Base-by-base conservation (phyloP, 2,329 filamentous ascomycete species). In the Coniochaeta sp. region DNA sequence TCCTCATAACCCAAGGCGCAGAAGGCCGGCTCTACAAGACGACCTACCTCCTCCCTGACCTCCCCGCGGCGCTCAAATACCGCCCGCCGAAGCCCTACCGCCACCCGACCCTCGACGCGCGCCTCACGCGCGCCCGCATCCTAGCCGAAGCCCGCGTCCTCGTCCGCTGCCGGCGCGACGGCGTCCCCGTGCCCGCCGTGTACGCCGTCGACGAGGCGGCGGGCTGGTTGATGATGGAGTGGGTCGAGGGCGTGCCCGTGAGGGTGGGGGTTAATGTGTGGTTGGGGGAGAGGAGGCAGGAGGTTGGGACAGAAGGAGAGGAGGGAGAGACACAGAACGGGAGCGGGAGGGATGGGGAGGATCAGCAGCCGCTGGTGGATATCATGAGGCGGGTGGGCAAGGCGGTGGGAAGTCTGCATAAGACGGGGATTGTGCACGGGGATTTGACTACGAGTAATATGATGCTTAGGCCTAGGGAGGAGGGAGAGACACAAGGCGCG, bases 391-490 rank as follows among this genome's bases (percentile, higher is more conserved):
- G 80, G 56, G 83, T 96, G 54, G 91, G 89, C 1, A 63, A 66
- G 5, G 83, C 85, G 2, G 80, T 96, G 14, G 91, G 87, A 7
- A 77, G 68, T 51, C 73, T 99, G 74, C 94, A 99, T 74, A 79
- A 78, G 51, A 78, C 83, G n/a, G 92, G 92, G 14, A 81, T 97
- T 52, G 84, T 96, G 53, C 94, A 99, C 72, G 94, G 94, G 35
- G 94, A 99, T 72, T 71, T 99, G 71, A 99, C 94, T 55, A 99
- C 91, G 57, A 96, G 91, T 71, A 99, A 99, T 70, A 78, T 99
- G 72, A 96, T 99, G 86, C 66, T 97, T 58, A 67, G 81, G 54
- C 74, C 76, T 12, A 63, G 62, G 20, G 49, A 56, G 38, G 56
- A 59, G n/a, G 42, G 53, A 45, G 6, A 53, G 6, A n/a, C n/a